These are phyloP conservation scores for Stephania japonica DNA, from an alignment of 164 flowering plant genomes.

Conservation along the genomic window DNA sequence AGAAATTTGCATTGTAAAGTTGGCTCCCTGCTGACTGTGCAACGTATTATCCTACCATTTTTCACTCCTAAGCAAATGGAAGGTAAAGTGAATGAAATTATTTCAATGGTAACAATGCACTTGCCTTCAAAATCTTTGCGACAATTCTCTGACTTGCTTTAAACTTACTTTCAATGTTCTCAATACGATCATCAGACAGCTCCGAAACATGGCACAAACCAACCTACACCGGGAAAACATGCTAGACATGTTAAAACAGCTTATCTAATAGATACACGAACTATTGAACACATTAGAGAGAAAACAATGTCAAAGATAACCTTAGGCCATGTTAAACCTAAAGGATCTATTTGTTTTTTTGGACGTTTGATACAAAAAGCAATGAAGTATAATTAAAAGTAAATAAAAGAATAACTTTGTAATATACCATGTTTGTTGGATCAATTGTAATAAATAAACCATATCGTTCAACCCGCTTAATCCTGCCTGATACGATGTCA, in stretches of 20 bases:
- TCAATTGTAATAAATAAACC: constrained; percentile 81
- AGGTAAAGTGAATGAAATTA: not conserved
- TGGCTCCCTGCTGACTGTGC: not conserved
- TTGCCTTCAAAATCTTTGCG: constrained; percentile 75
- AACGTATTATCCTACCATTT: not conserved
- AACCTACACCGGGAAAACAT: constrained; percentile 41
- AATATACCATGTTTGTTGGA: constrained; percentile 57
- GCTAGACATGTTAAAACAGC: not conserved
- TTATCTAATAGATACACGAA: not conserved
- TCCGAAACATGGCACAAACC: constrained; percentile 92
- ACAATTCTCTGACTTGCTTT: constrained; percentile 66
- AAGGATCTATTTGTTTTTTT: not conserved
- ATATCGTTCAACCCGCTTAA: constrained; percentile 69
- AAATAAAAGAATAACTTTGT: not conserved
- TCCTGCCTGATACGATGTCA: constrained; percentile 55
- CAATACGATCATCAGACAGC: constrained; percentile 57
- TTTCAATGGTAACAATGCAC: not conserved
- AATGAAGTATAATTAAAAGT: not conserved
- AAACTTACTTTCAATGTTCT: constrained; percentile 46
- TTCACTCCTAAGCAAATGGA: not conserved
- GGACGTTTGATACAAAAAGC: not conserved
- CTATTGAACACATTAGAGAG: not conserved
- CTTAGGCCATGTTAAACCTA: not conserved
- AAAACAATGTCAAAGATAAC: not conserved
- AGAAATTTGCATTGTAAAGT: not conserved